Conservation (phyloP, 192 early-diverging fungal genomes). For the Coemansia sp. region DNA sequence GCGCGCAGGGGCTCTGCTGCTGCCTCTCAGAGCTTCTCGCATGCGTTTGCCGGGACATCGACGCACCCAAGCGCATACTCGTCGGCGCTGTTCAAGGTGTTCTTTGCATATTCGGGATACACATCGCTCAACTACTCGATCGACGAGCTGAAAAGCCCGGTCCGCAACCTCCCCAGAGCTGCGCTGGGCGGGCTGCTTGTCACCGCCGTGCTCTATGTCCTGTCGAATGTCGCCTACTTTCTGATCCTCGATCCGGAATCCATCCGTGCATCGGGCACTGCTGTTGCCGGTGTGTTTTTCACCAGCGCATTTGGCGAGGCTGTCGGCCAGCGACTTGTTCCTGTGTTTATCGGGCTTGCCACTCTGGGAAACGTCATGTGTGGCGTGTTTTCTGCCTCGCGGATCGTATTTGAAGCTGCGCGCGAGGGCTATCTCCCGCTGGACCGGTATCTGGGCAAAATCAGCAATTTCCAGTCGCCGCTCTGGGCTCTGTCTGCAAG, state of each 20-base stretch:
- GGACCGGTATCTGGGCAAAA: conserved; percentile 34
- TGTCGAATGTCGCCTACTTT: conserved; percentile 60
- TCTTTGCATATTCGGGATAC: conserved; percentile 62
- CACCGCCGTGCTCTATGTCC: conserved; percentile 58
- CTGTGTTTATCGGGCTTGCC: conserved; percentile 51
- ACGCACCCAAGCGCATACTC: conserved; percentile 36
- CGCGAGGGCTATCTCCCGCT: conserved; percentile 57
- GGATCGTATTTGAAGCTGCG: conserved; percentile 57
- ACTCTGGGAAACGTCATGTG: conserved; percentile 54
- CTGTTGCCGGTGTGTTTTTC: conserved; percentile 57
- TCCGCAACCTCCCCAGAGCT: conserved; percentile 60
- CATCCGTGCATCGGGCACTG: conserved; percentile 25
- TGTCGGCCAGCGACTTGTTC: conserved; percentile 55
- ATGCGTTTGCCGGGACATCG: conserved; percentile 27
- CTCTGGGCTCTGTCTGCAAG: conserved; percentile 25
- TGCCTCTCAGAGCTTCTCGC: conserved; percentile 8
- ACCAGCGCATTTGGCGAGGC: conserved; percentile 38
- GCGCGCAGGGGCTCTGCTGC: background rate
- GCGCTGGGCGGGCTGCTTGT: conserved; percentile 55
- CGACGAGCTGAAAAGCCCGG: conserved; percentile 59
- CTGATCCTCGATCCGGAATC: conserved; percentile 47
- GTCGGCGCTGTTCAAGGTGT: conserved; percentile 54
- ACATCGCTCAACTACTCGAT: conserved; percentile 61
- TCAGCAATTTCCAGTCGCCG: conserved; percentile 46
- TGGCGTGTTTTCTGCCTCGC: conserved; percentile 44